Evolutionary conservation across 805 yeast species (phyloP).

Genomic region (Suhomyces sp.): DNA sequence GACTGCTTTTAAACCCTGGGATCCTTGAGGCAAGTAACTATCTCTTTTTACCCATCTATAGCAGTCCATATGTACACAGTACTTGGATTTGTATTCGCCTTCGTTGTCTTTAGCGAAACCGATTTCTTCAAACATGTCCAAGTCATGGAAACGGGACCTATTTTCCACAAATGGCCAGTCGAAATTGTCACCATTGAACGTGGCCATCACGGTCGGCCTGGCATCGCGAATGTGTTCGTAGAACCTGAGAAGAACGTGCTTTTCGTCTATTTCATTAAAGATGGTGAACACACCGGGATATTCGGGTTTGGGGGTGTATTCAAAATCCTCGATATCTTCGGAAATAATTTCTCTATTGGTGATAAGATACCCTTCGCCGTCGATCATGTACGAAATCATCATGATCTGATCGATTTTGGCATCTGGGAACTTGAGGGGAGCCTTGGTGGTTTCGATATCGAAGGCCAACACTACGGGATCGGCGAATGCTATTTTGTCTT

Average conservation of each 20-base stretch:
- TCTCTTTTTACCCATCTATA: constrained; percentile 98
- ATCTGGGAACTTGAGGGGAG: constrained; percentile 95
- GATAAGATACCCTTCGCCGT: constrained; percentile 91
- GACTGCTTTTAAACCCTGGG: constrained; percentile 97
- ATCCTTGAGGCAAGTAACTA: constrained; percentile 95
- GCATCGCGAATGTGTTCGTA: constrained; percentile 88
- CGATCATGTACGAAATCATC: constrained; percentile 99
- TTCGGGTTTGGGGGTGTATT: constrained; percentile 96
- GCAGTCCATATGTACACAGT: constrained; percentile 97
- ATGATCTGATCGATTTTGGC: constrained; percentile 85
- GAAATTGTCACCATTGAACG: constrained; percentile 97
- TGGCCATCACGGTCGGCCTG: constrained; percentile 94
- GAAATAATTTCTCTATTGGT: constrained; percentile 93
- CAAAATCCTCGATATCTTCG: constrained; percentile 94
- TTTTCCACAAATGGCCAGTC: constrained; percentile 99
- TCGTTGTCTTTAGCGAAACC: constrained; percentile 89
- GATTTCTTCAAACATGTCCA: constrained; percentile 87
- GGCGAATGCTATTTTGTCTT: constrained; percentile 85
- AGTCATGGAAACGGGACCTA: constrained; percentile 76
- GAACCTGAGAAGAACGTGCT: constrained; percentile 67
- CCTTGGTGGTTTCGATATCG: constrained; percentile 96
- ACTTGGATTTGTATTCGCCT: constrained; percentile 88
- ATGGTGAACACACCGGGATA: constrained; percentile 87
- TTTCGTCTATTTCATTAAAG: constrained; percentile 86
- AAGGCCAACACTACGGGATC: constrained; percentile 96